A percentile compares a stretch with the other conserved stretches of the same genome.
Evolutionary conservation across 202 grass and related monocot species (phyloP).

Genomic region (Digitaria exilis): DNA sequence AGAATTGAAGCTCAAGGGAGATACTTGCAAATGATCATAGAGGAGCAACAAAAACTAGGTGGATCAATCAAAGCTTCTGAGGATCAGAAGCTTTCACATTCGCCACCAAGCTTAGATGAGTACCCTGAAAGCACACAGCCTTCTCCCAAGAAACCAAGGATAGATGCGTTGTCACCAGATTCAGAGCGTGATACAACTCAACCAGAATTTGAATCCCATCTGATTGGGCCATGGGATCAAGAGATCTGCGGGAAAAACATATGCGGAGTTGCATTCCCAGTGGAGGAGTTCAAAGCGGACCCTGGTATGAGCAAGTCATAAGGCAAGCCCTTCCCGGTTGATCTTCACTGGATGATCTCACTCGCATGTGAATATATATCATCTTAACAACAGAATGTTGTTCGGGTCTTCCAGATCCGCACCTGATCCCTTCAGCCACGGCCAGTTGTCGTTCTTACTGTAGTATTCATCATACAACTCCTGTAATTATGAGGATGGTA

Average conservation of each 20-base stretch:
- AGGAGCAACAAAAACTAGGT: constrained; percentile 83
- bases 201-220: constrained; percentile 69
- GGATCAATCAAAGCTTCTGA: constrained; percentile 57
- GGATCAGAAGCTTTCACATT: constrained; percentile 55
- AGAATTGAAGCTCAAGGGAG: constrained; percentile 94
- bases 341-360: neutral
- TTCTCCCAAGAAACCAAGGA: constrained; percentile 64
- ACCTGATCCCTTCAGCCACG: constrained; percentile 22
- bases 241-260: constrained; percentile 52
- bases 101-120: constrained; percentile 54
- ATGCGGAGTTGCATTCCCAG: constrained; percentile 31
- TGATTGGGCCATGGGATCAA: constrained; percentile 67
- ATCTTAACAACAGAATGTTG: constrained; percentile 47
- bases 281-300: constrained; percentile 56
- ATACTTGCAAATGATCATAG: constrained; percentile 96
- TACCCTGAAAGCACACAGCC: constrained; percentile 47
- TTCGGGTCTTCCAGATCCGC: constrained; percentile 12
- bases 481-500: constrained; percentile 60
- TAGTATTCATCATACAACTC: constrained; percentile 46
- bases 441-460: constrained; percentile 21
- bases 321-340: constrained; percentile 30
- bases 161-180: constrained; percentile 46
- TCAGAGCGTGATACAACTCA: constrained; percentile 34
- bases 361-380: constrained; percentile 62
- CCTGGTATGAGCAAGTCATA: constrained; percentile 46